Conservation (phyloP, 768 basidiomycete genomes). For the Cystoderma amianthinum region DNA sequence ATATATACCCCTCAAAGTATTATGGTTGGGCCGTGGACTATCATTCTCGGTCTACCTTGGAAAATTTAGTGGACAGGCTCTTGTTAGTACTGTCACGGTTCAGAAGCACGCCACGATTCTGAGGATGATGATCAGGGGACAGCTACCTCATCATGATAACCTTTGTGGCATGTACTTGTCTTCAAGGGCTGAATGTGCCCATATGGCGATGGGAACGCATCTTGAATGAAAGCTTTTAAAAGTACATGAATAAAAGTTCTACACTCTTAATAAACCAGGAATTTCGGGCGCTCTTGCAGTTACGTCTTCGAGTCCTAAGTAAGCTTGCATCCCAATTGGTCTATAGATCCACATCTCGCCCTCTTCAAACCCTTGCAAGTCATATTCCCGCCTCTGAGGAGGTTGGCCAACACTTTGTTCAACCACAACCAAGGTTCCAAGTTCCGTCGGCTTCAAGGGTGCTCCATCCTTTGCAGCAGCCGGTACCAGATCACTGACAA, state of each 20-base stretch:
- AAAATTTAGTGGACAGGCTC: no score
- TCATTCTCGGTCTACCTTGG: no score
- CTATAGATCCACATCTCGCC: constrained; percentile 57
- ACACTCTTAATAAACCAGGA: constrained; percentile 3
- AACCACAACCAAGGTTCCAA: constrained; percentile 40
- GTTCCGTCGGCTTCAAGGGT: constrained; percentile 26
- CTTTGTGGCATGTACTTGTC: no score
- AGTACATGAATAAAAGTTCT: background rate
- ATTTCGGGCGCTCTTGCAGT: constrained; percentile 13
- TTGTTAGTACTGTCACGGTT: no score
- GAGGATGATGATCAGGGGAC: no score
- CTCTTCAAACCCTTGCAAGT: constrained; percentile 32
- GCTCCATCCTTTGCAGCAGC: constrained; percentile 20
- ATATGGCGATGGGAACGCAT: no score
- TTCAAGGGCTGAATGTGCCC: no score
- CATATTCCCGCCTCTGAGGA: constrained; percentile 33
- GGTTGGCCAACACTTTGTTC: constrained; percentile 41
- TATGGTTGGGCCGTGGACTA: no score
- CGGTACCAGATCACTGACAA: constrained; percentile 31
- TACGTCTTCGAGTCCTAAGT: constrained; percentile 19
- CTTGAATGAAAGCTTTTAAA: no score
- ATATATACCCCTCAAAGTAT: no score
- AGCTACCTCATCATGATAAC: no score
- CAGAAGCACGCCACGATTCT: no score
- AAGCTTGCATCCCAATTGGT: constrained; percentile 34